A percentile compares a stretch with the other conserved stretches of the same genome.
Evolutionary conservation across 2,329 filamentous ascomycete species (phyloP).

Genomic region (Alternaria angustiovoidea): DNA sequence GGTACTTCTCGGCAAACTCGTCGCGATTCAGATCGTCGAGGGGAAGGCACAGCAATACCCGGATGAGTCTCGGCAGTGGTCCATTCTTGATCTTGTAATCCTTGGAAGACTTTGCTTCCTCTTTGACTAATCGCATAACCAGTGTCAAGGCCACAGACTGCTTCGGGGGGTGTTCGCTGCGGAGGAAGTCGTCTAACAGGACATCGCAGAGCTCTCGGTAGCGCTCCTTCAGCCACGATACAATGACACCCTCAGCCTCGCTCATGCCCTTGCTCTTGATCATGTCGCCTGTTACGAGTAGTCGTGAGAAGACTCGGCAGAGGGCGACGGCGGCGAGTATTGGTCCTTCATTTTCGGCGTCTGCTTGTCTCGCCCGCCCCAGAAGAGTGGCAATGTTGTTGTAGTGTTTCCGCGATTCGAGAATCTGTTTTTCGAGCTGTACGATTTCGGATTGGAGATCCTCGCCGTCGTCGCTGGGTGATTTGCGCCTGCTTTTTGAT

Average conservation of each 20-base stretch:
- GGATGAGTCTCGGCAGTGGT: conserved; percentile 72
- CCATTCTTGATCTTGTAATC: conserved; percentile 72
- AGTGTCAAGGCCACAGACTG: conserved; percentile 76
- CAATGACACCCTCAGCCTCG: conserved; percentile 77
- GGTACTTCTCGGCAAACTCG: conserved; percentile 79
- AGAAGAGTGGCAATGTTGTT: conserved; percentile 85
- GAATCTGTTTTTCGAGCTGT: conserved; percentile 78
- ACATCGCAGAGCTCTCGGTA: conserved; percentile 74
- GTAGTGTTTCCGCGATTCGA: conserved; percentile 88
- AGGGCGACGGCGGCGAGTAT: conserved; percentile 79
- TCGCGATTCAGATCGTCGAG: conserved; percentile 68
- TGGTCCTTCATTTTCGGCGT: conserved; percentile 63
- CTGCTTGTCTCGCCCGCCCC: conserved; percentile 59
- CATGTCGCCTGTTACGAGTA: conserved; percentile 78
- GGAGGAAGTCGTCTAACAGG: conserved; percentile 67
- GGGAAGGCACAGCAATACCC: conserved; percentile 65
- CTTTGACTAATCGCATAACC: conserved; percentile 84
- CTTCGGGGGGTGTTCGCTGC: conserved; percentile 66
- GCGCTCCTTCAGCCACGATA: conserved; percentile 79
- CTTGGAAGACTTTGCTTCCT: conserved; percentile 62
- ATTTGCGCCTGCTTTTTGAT: conserved; percentile 45
- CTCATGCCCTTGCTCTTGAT: conserved; percentile 69
- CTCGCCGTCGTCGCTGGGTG: conserved; percentile 41
- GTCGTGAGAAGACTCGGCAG: conserved; percentile 83
- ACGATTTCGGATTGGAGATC: conserved; percentile 73